Percentiles rank a stretch among this genome's conserved stretches.
phyloP scores from a whole-genome alignment of 2,329 filamentous ascomycete genomes.

The Trichoderma endophyticum region DNA sequence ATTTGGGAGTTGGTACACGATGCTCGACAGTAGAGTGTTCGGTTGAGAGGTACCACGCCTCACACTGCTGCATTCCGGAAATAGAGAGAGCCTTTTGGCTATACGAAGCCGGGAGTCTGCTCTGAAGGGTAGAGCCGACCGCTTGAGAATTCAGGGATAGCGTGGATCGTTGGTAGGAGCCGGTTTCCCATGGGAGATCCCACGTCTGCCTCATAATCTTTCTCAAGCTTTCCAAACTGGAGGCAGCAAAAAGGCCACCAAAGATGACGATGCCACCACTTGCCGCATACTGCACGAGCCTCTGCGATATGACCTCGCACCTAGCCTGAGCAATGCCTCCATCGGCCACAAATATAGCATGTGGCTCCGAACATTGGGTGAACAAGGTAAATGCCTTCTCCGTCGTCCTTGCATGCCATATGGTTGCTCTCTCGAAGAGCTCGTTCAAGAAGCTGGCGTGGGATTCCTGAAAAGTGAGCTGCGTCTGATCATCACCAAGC shows the following conservation, averaged over 20 bases:
- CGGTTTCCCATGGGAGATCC: constrained; percentile 25
- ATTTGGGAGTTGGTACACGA: not conserved
- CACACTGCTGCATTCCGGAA: constrained; percentile 22
- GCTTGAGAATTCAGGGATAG: constrained; percentile 24
- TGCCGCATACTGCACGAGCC: constrained; percentile 11
- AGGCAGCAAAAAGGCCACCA: not conserved
- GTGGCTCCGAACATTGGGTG: not conserved
- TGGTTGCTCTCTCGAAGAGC: constrained; percentile 13
- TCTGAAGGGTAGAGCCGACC: constrained; percentile 15
- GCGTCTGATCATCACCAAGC: not conserved
- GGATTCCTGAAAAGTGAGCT: constrained; percentile 4
- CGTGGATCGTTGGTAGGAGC: constrained; percentile 24
- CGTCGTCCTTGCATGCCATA: not conserved
- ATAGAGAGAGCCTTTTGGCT: constrained; percentile 29
- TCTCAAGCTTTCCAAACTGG: not conserved
- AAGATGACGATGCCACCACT: constrained; percentile 14
- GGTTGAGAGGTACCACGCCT: constrained; percentile 27
- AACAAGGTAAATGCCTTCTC: constrained; percentile 12
- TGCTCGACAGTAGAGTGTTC: constrained; percentile 14
- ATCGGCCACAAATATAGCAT: constrained; percentile 11
- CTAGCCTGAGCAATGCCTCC: not conserved
- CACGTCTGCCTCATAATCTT: constrained; percentile 8
- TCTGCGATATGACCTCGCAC: constrained; percentile 8
- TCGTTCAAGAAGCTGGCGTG: constrained; percentile 14
- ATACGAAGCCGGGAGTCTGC: constrained; percentile 23